These are phyloP conservation scores for Pseudogymnoascus pannorum DNA, from an alignment of 2,329 filamentous ascomycete genomes.

Conservation along the genomic window DNA sequence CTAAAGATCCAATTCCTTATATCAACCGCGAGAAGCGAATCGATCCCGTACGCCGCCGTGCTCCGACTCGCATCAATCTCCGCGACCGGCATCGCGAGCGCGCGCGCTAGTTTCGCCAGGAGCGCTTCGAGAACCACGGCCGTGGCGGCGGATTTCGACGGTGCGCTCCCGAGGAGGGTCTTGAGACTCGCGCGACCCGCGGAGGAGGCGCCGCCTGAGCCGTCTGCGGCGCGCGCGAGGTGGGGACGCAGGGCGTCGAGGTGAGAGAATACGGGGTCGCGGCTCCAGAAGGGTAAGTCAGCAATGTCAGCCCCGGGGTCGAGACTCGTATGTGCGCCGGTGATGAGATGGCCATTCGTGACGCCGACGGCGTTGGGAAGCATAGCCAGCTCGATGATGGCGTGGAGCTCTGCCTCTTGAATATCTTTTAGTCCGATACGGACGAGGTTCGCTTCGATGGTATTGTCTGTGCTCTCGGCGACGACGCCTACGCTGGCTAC, in stretches of 20 bases:
- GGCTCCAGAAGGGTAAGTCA: slow-evolving; percentile 47
- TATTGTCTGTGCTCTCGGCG: slow-evolving; percentile 33
- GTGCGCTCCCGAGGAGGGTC: slow-evolving; percentile 36
- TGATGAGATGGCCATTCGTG: not conserved
- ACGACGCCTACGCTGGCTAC: slow-evolving; percentile 40
- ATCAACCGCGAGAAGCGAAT: slow-evolving; percentile 44
- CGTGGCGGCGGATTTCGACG: slow-evolving; percentile 38
- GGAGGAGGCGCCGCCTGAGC: not conserved
- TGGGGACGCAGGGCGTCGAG: slow-evolving; percentile 33
- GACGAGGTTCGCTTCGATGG: not conserved
- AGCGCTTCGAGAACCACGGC: slow-evolving; percentile 39
- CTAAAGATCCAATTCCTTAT: slow-evolving; percentile 42
- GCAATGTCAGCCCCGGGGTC: slow-evolving; percentile 16
- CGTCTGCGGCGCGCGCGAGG: not conserved
- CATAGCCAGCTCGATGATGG: slow-evolving; percentile 48
- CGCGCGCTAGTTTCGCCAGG: slow-evolving; percentile 40
- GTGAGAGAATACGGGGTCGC: slow-evolving; percentile 47
- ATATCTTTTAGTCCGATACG: not conserved
- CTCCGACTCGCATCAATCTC: slow-evolving; percentile 41
- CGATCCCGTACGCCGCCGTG: slow-evolving; percentile 43
- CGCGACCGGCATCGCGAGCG: slow-evolving; percentile 42
- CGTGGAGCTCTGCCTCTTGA: slow-evolving; percentile 29
- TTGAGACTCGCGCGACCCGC: slow-evolving; percentile 29
- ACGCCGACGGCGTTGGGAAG: slow-evolving; percentile 28
- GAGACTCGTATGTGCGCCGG: not conserved